These are phyloP conservation scores for Penicillium sp. DNA, from an alignment of 2,329 filamentous ascomycete genomes.

Conservation along the genomic window DNA sequence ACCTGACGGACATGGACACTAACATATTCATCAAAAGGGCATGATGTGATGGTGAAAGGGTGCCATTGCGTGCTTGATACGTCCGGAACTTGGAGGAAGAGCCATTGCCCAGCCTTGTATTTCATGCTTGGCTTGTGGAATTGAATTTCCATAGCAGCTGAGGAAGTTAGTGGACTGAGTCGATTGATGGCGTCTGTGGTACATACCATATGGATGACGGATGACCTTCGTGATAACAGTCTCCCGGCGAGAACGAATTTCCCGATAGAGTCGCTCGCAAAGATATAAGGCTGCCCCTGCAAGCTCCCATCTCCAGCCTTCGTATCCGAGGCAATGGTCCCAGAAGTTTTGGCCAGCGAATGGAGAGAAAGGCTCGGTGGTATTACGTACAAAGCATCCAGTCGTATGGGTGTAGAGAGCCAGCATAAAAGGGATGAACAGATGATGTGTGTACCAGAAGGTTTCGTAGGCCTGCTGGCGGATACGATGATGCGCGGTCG, in stretches of 20 bases:
- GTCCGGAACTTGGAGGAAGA: constrained; percentile 91
- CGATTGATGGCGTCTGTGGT: neutral
- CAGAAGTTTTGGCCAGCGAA: constrained; percentile 84
- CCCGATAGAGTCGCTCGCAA: constrained; percentile 84
- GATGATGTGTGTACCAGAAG: constrained; percentile 98
- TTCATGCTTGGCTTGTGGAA: constrained; percentile 95
- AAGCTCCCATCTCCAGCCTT: constrained; percentile 97
- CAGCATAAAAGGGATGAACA: constrained; percentile 95
- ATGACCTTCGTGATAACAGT: constrained; percentile 94
- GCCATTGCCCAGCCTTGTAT: constrained; percentile 98
- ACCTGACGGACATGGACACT: constrained; percentile 95
- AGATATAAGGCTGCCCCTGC: constrained; percentile 85
- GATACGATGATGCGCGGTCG: constrained; percentile 89
- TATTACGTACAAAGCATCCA: constrained; percentile 94
- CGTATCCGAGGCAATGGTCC: constrained; percentile 90
- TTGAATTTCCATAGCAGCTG: constrained; percentile 94
- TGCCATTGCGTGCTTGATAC: constrained; percentile 95
- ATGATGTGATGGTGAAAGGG: constrained; percentile 98
- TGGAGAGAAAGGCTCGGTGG: constrained; percentile 71
- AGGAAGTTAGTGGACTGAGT: constrained; percentile 19
- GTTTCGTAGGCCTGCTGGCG: constrained; percentile 97
- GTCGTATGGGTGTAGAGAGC: constrained; percentile 94
- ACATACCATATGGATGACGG: constrained; percentile 86
- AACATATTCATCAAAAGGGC: constrained; percentile 92
- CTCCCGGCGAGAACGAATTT: constrained; percentile 79